Conservation (phyloP, 495 filamentous ascomycete species). For the Pseudomonodictys pantanalensis region DNA sequence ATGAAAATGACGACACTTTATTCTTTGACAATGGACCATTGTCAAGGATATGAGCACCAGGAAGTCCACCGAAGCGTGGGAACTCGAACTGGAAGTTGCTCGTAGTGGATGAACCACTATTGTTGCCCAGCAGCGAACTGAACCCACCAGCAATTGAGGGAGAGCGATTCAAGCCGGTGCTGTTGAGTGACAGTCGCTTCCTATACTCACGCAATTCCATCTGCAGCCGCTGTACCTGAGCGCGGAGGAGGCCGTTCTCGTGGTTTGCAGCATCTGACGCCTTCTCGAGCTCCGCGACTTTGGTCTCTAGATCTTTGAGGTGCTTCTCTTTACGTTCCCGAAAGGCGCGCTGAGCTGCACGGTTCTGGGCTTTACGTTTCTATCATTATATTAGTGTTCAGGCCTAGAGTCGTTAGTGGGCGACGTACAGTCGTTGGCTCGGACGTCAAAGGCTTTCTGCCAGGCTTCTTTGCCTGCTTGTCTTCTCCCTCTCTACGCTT, state of each 20-base stretch:
- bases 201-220: slow-evolving; percentile 85
- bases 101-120: slow-evolving; percentile 30
- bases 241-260: slow-evolving; percentile 80
- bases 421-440: slow-evolving; percentile 89
- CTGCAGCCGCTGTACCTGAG: slow-evolving; percentile 82
- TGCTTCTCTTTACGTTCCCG: slow-evolving; percentile 98
- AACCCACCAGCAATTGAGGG: slow-evolving; percentile 37
- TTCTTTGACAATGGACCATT: slow-evolving; percentile 44
- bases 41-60: slow-evolving; percentile 59
- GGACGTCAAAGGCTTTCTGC: slow-evolving; percentile 89
- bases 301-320: slow-evolving; percentile 90
- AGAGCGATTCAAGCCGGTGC: slow-evolving; percentile 46
- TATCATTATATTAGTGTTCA: slow-evolving; percentile 51
- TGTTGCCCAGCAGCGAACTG: slow-evolving; percentile 15
- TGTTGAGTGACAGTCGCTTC: slow-evolving; percentile 68
- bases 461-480: slow-evolving; percentile 85
- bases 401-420: neutral
- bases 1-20: slow-evolving; percentile 12
- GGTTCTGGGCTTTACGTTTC: slow-evolving; percentile 99
- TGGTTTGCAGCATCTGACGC: slow-evolving; percentile 75
- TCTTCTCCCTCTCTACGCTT: slow-evolving; percentile 80
- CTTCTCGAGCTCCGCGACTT: slow-evolving; percentile 90
- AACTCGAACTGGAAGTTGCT: slow-evolving; percentile 93
- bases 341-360: slow-evolving; percentile 94
- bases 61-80: slow-evolving; percentile 81